Conservation (phyloP, 2,329 filamentous ascomycete species). For the Fusarium sp. region DNA sequence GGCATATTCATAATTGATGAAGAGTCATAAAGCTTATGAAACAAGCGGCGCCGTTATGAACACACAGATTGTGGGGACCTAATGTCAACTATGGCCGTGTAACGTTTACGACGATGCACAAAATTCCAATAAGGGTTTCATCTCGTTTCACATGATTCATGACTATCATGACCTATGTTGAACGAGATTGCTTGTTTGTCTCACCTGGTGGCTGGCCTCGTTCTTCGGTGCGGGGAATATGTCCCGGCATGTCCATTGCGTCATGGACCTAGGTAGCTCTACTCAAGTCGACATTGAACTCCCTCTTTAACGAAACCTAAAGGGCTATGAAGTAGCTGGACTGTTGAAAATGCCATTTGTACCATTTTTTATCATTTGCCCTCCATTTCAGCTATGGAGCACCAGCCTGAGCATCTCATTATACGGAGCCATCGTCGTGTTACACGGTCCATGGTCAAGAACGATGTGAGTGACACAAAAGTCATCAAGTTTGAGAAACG, state of each 20-base stretch:
- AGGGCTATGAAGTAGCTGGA: too few relatives aligned
- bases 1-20: background rate
- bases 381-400: background rate
- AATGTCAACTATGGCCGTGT: fast-evolving
- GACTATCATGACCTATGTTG: too few relatives aligned
- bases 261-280: background rate
- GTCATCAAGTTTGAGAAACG: background rate
- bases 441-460: constrained; percentile 15
- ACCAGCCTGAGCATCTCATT: fast-evolving
- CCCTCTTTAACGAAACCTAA: too few relatives aligned
- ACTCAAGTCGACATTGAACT: too few relatives aligned
- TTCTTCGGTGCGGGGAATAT: background rate
- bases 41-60: fast-evolving
- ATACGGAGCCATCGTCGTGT: background rate
- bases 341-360: fast-evolving
- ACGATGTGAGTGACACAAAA: background rate
- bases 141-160: background rate
- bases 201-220: background rate
- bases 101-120: fast-evolving
- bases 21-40: background rate
- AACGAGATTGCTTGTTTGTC: background rate
- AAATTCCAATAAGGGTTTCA: background rate
- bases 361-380: fast-evolving
- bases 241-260: background rate
- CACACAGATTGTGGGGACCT: fast-evolving